Conservation (phyloP, 1,284 basidiomycete genomes). For the Jaminaea rosea region DNA sequence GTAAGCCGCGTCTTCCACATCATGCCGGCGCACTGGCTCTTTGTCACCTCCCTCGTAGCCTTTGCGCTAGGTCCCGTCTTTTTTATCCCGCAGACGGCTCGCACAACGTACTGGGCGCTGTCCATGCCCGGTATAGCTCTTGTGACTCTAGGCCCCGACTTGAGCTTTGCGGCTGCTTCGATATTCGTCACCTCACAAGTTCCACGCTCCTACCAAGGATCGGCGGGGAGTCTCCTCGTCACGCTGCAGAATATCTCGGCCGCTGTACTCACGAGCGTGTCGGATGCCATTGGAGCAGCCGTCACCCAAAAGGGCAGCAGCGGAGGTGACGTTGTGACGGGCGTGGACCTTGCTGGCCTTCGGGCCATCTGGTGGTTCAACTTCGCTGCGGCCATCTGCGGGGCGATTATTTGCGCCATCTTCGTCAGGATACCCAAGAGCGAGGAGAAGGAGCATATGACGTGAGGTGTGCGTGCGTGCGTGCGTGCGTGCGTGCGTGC, state of each 20-base stretch:
- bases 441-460: constrained; percentile 11
- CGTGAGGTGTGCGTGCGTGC: too few species aligned
- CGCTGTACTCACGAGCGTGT: constrained; percentile 14
- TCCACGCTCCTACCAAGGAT: constrained; percentile 14
- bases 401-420: constrained; percentile 4
- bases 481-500: too few species aligned
- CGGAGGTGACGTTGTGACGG: background rate
- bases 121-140: constrained; percentile 16
- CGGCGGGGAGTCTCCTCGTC: constrained; percentile 14
- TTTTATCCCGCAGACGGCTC: constrained; percentile 12
- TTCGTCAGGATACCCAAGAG: constrained; percentile 17
- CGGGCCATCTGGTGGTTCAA: constrained; percentile 17
- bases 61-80: constrained; percentile 18
- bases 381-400: constrained; percentile 9
- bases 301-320: too few species aligned
- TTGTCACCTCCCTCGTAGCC: constrained; percentile 7
- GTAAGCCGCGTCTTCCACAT: constrained; percentile 11
- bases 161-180: constrained; percentile 16
- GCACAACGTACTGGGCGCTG: constrained; percentile 16
- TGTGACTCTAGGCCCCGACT: constrained; percentile 13
- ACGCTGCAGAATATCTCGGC: constrained; percentile 19
- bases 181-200: constrained; percentile 17
- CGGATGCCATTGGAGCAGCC: constrained; percentile 14
- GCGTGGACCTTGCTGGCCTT: background rate
- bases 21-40: constrained; percentile 12